Percentiles rank a stretch among this genome's conserved stretches.
phyloP scores from a whole-genome alignment of 2,329 filamentous ascomycete genomes.

The Dactylellina cionopaga region DNA sequence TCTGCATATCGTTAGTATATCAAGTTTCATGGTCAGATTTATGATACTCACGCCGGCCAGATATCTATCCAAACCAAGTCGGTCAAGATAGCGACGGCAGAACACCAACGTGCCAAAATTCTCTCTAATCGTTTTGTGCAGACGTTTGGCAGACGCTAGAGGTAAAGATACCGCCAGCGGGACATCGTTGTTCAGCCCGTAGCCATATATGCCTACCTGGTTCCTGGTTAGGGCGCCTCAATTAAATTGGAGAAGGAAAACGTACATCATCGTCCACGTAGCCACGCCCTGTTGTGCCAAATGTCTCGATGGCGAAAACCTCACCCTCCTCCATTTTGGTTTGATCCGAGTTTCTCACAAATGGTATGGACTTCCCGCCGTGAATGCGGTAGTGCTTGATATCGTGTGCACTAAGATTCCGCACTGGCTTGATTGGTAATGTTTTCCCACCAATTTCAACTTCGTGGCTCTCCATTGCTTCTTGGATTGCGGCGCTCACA shows the following conservation, averaged over 20 bases:
- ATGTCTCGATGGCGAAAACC: conserved; percentile 93
- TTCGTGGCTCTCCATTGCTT: conserved; percentile 93
- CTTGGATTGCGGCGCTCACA: conserved; percentile 84
- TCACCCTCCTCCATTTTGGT: conserved; percentile 99
- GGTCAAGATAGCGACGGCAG: conserved; percentile 88
- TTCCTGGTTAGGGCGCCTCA: neutral
- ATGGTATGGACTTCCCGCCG: conserved; percentile 90
- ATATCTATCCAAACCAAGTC: conserved; percentile 93
- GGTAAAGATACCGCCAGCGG: conserved; percentile 72
- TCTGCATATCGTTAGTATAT: conserved; percentile 69
- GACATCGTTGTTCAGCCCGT: conserved; percentile 73
- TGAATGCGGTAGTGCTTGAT: conserved; percentile 91
- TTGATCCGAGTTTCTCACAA: conserved; percentile 82
- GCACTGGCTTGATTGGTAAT: conserved; percentile 83
- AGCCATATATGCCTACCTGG: conserved; percentile 83
- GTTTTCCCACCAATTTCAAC: conserved; percentile 82
- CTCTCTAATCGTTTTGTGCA: conserved; percentile 89
- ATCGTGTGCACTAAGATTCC: conserved; percentile 84
- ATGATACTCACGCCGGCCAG: conserved; percentile 70
- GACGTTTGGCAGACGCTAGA: conserved; percentile 78
- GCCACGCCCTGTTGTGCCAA: conserved; percentile 87
- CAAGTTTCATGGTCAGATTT: conserved; percentile 72
- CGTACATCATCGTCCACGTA: conserved; percentile 84
- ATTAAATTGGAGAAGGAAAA: conserved; percentile 23
- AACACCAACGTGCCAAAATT: conserved; percentile 94